Evolutionary conservation across 192 early-diverging fungal genomes (phyloP), one percentile per base, ranked within the genome.

Genomic region (Oehlia diaphana): DNA sequence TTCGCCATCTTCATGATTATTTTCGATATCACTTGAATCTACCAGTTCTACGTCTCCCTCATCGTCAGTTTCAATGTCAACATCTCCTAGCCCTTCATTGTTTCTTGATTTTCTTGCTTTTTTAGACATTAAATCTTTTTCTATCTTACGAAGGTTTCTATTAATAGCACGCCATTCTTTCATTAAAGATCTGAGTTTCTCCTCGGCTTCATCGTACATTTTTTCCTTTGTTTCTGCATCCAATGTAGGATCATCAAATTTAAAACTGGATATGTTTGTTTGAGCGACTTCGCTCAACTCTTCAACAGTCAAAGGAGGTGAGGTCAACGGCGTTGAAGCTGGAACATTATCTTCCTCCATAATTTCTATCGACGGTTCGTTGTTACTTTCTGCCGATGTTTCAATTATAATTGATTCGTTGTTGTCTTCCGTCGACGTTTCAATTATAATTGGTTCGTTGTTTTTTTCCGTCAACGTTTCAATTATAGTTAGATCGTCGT

Each of bases 11-110:
- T 70, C 68, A 16, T 44, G n/a, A 4, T 42, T 21, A 44, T 44
- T 70, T 44, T 70, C 68, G 9, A 47, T 44, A 44, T 70, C 68
- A 26, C 68, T 70, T 44, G 33, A 70, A 37, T 70, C 68, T 39
- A 44, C 68, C 19, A 21, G 19, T 1, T 58, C 53, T 23, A 66
- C 0, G 16, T 44, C 39, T 70, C n/a, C 37, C 9, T 39, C 37
- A 10, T 70, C 37, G 2, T 70, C 68, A 12, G 53, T 58, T 0
- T 58, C 53, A 19, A 58, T 58, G 1, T 58, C 19, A 7, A 2
- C 53, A 44, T 42, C 37, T 3, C 21, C 39, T 19, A n/a, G n/a
- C n/a, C 9, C 23, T 16, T 33, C 68, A 42, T 42, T 70, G 23
- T 33, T 42, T 39, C 68, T 70, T n/a, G 47, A 70, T 42, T 70